A percentile compares a stretch with the other conserved stretches of the same genome.
Evolutionary conservation across 2,329 filamentous ascomycete genomes (phyloP).

Genomic region (Aspergillus proliferans): DNA sequence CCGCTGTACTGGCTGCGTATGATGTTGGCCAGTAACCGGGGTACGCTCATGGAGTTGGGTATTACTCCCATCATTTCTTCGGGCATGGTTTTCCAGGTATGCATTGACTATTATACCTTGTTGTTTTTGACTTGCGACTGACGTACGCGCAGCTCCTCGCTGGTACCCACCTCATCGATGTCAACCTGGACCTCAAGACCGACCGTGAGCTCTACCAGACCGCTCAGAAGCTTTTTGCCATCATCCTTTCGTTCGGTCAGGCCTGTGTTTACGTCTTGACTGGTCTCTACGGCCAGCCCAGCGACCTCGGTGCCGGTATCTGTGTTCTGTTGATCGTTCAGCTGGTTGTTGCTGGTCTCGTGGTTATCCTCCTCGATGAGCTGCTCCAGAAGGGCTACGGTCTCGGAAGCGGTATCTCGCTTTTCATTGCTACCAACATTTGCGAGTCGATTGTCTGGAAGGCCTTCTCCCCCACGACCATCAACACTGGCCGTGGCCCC

Average conservation of each 20-base stretch:
- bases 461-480: slow-evolving; percentile 97
- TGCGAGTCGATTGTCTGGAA: slow-evolving; percentile 99
- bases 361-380: slow-evolving; percentile 98
- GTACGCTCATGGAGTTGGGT: slow-evolving; percentile 92
- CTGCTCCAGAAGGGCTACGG: slow-evolving; percentile 99
- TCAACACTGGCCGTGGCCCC: slow-evolving; percentile 97
- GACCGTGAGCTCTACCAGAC: slow-evolving; percentile 99
- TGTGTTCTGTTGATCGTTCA: slow-evolving; percentile 97
- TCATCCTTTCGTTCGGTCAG: slow-evolving; percentile 95
- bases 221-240: slow-evolving; percentile 96
- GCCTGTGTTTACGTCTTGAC: slow-evolving; percentile 98
- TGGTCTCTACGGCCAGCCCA: slow-evolving; percentile 93
- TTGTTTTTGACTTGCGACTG: slow-evolving; percentile 6
- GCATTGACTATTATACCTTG: slow-evolving; percentile 4
- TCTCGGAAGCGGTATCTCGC: slow-evolving; percentile 94
- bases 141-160: slow-evolving; percentile 64
- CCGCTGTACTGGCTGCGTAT: slow-evolving; percentile 99
- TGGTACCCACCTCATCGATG: slow-evolving; percentile 98
- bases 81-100: slow-evolving; percentile 94
- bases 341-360: slow-evolving; percentile 93
- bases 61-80: slow-evolving; percentile 99
- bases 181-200: slow-evolving; percentile 99
- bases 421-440: slow-evolving; percentile 99
- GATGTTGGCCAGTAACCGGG: slow-evolving; percentile 99
- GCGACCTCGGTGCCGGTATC: slow-evolving; percentile 93